Conservation (phyloP, 768 basidiomycete genomes). For the Psilocybe subaeruginosa region DNA sequence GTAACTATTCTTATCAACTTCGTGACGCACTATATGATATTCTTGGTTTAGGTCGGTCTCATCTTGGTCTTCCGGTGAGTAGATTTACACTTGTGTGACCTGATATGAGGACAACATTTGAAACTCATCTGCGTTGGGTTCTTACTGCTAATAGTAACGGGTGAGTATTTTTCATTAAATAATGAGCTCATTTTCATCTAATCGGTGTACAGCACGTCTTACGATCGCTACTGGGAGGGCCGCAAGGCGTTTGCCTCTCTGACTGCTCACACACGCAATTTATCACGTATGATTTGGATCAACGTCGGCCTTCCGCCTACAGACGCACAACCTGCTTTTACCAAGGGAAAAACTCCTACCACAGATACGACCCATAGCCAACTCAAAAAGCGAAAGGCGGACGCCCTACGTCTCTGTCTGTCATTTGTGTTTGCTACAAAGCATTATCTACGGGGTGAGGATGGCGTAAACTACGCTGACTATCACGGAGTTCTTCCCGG, state of each 20-base stretch:
- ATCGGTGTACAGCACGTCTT: slow-evolving; percentile 57
- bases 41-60: slow-evolving; percentile 70
- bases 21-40: background rate
- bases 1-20: slow-evolving; percentile 27
- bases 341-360: slow-evolving; percentile 56
- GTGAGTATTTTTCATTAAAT: slow-evolving; percentile 36
- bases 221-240: slow-evolving; percentile 89
- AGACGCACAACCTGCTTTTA: slow-evolving; percentile 42
- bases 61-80: slow-evolving; percentile 84
- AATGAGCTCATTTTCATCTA: background rate
- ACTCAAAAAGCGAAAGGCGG: slow-evolving; percentile 67
- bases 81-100: background rate
- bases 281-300: slow-evolving; percentile 81
- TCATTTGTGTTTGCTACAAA: slow-evolving; percentile 78
- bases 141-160: slow-evolving; percentile 53
- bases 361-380: slow-evolving; percentile 50
- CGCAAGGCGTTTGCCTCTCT: slow-evolving; percentile 80
- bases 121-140: background rate
- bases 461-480: slow-evolving; percentile 72
- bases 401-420: slow-evolving; percentile 67
- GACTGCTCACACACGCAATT: slow-evolving; percentile 74
- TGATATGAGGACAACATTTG: background rate
- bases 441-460: slow-evolving; percentile 85
- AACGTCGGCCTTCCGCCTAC: slow-evolving; percentile 65
- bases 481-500: slow-evolving; percentile 68